Percentiles rank a stretch among this genome's conserved stretches.
Evolutionary conservation across 495 filamentous ascomycete species (phyloP).

Genomic region (Hypoxylon crocopeplum): DNA sequence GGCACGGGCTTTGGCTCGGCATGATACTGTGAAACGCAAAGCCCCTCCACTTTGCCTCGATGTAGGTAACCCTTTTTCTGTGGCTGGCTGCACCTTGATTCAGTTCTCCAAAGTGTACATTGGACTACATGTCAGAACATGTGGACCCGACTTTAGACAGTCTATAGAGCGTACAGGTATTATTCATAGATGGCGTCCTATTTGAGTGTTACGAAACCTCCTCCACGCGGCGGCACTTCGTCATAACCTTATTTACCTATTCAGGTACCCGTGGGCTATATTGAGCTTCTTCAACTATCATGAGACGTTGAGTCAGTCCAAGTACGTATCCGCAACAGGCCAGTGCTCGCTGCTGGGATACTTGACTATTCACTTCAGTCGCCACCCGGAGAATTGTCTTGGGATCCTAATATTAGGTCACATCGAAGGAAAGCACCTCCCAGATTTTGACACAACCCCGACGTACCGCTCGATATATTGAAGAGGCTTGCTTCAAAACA

Average conservation of each 20-base stretch:
- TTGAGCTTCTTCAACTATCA: slow-evolving; percentile 7
- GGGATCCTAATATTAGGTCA: slow-evolving; percentile 8
- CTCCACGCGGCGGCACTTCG: not conserved
- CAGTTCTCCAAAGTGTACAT: slow-evolving; percentile 1
- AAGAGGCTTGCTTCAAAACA: no score
- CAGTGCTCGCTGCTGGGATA: not conserved
- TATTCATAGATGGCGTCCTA: slow-evolving; percentile 1
- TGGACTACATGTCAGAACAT: slow-evolving; percentile 5
- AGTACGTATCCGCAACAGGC: slow-evolving; percentile 1
- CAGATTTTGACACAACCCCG: slow-evolving; percentile 28
- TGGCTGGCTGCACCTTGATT: slow-evolving; percentile 27
- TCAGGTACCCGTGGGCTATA: slow-evolving; percentile 30
- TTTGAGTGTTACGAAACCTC: not conserved
- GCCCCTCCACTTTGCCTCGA: slow-evolving; percentile 12
- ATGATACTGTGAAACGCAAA: slow-evolving; percentile 6
- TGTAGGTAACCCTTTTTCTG: slow-evolving; percentile 20
- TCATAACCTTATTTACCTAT: slow-evolving; percentile 7
- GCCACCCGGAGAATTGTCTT: slow-evolving; percentile 20
- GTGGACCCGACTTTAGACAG: not conserved
- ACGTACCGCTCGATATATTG: not conserved
- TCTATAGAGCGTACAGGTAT: slow-evolving; percentile 7
- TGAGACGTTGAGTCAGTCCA: slow-evolving; percentile 7
- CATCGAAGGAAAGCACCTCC: slow-evolving; percentile 35
- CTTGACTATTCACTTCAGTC: no score
- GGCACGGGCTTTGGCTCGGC: slow-evolving; percentile 16